Evolutionary conservation across 2,329 filamentous ascomycete species (phyloP).

Genomic region (Paecilomyces variotii): DNA sequence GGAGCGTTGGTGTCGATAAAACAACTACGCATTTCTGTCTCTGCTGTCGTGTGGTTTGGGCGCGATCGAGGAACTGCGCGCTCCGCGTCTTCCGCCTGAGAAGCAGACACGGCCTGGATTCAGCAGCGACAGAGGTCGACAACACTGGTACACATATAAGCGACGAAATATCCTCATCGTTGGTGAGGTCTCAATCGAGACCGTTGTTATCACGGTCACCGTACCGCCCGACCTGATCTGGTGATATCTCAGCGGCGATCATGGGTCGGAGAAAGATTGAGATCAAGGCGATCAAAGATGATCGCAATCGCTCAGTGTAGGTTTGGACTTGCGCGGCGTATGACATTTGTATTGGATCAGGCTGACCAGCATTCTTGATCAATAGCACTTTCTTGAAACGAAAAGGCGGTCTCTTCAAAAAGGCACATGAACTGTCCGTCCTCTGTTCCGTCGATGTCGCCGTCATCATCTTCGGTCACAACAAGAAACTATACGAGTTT

Average conservation of each 20-base stretch:
- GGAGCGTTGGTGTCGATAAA: neutral
- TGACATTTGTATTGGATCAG: neutral
- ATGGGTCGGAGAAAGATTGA: constrained; percentile 99
- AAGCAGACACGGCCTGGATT: neutral
- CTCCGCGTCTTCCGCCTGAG: neutral
- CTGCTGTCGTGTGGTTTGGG: neutral
- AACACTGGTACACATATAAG: neutral
- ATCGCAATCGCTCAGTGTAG: constrained; percentile 95
- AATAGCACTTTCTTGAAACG: constrained; percentile 90
- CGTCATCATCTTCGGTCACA: constrained; percentile 96
- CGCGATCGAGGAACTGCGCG: neutral
- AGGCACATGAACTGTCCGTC: constrained; percentile 95
- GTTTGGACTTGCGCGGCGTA: constrained; percentile 27
- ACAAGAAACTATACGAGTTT: constrained; percentile 98
- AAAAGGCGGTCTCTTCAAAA: constrained; percentile 98
- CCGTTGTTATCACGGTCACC: neutral
- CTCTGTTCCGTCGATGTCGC: constrained; percentile 97
- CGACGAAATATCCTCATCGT: neutral
- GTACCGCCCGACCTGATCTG: neutral
- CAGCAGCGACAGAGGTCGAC: neutral
- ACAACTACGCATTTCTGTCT: neutral
- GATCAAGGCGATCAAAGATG: constrained; percentile 99
- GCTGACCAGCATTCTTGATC: constrained; percentile 6
- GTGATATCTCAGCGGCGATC: constrained; percentile 12
- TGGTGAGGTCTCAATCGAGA: neutral